Base-by-base conservation (phyloP, 1,284 basidiomycete species). In the Crepidotus sp. region DNA sequence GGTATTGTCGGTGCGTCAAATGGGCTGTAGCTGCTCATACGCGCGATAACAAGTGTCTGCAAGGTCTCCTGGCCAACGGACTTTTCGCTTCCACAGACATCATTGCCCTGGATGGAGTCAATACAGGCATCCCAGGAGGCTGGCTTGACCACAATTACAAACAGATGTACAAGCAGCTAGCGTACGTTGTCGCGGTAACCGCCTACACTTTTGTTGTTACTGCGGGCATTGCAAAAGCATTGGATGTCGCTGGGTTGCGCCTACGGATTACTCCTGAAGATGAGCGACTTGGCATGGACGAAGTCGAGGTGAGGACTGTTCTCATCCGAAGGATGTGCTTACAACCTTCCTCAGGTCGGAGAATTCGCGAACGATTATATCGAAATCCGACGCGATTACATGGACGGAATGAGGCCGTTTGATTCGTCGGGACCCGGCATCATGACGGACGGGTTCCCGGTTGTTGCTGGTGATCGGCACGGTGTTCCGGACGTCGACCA, bases 261-360 rank as follows among this genome's bases (percentile, higher is more conserved):
- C 76, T 96, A 56, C 75, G 84, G 32, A 76, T 80, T 15, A 74
- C 76, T 13, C 77, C 79, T 26, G 81, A 88, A 59, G 86, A 79
- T 25, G 90, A 96, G 68, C 75, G 74, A 45, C 71, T 90, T 41
- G 92, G 92, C 39, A 84, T 95, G 76, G 92, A 97, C 62, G 88
- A 87, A 57, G 76, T 79, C 25, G 83, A 92, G 72, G 83, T 86
- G 54, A 53, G 76, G 58, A 18, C 2, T 15, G 17, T 2, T n/a
- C 9, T 13, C 2, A 3, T 10, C 6, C 24, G 8, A 22, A 14
- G 2, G 24, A n/a, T 13, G 2, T 31, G n/a, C n/a, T 6, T 29
- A 27, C 39, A n/a, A 42, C 15, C 45, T 17, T n/a, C 10, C 2
- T 3, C 52, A 84, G 80, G 81, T 84, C 43, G 83, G 83, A 49